These are phyloP conservation scores for Linderina pennispora DNA, from an alignment of 192 early-diverging fungal genomes.

Conservation along the genomic window DNA sequence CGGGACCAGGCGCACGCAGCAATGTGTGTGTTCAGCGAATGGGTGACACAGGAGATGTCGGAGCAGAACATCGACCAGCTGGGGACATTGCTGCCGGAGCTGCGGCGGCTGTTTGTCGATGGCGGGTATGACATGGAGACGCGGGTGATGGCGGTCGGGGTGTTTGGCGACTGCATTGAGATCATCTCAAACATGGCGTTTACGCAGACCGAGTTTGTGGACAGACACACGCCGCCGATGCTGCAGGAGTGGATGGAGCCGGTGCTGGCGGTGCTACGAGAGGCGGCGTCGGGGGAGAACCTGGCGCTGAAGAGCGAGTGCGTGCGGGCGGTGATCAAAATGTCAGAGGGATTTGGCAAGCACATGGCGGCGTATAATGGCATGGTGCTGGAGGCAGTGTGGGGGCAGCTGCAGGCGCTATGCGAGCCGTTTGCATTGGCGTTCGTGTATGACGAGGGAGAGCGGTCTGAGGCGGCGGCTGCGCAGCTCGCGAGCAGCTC, in stretches of 20 bases:
- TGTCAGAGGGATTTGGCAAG: slow-evolving; percentile 18
- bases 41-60: slow-evolving; percentile 80
- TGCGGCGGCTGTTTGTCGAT: slow-evolving; percentile 68
- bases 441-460: slow-evolving; percentile 38
- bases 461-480: slow-evolving; percentile 30
- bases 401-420: slow-evolving; percentile 29
- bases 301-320: slow-evolving; percentile 42
- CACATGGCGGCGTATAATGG: slow-evolving; percentile 19
- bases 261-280: slow-evolving; percentile 60
- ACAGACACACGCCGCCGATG: slow-evolving; percentile 66
- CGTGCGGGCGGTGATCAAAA: slow-evolving; percentile 28
- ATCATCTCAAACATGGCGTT: slow-evolving; percentile 76
- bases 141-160: slow-evolving; percentile 67
- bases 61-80: slow-evolving; percentile 81
- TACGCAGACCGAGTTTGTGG: slow-evolving; percentile 64
- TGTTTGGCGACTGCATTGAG: slow-evolving; percentile 81
- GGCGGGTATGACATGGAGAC: slow-evolving; percentile 37
- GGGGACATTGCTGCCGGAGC: slow-evolving; percentile 77
- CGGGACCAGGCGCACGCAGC: slow-evolving; percentile 76
- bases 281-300: slow-evolving; percentile 27
- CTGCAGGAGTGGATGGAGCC: slow-evolving; percentile 72
- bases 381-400: slow-evolving; percentile 24
- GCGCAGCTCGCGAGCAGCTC: slow-evolving; percentile 23
- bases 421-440: slow-evolving; percentile 33
- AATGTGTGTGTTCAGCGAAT: slow-evolving; percentile 78